A percentile compares a stretch with the other conserved stretches of the same genome.
These are phyloP conservation scores for Boletus hoseneyae DNA, from an alignment of 1,284 basidiomycete species.

Conservation along the genomic window DNA sequence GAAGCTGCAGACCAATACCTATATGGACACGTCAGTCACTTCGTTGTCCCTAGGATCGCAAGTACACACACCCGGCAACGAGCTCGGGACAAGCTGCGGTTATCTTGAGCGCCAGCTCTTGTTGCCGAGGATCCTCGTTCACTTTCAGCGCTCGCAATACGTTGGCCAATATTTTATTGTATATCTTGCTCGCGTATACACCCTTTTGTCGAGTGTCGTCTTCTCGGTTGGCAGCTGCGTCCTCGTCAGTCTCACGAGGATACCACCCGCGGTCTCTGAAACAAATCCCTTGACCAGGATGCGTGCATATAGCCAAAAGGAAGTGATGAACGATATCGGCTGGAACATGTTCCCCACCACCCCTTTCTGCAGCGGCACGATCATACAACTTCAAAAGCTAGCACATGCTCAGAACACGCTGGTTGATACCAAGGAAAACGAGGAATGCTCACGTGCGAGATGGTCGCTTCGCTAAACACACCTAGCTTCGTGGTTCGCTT, in stretches of 20 bases:
- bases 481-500: constrained; percentile 65
- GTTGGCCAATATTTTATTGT: constrained; percentile 85
- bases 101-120: constrained; percentile 80
- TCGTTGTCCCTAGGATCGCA: neutral
- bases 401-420: neutral
- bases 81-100: constrained; percentile 83
- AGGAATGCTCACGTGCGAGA: constrained; percentile 51
- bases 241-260: constrained; percentile 52
- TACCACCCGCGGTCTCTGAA: constrained; percentile 94
- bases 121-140: constrained; percentile 83
- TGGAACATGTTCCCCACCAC: constrained; percentile 53
- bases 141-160: constrained; percentile 73
- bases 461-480: constrained; percentile 60
- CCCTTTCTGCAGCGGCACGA: constrained; percentile 48
- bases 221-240: constrained; percentile 20
- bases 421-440: neutral
- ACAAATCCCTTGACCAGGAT: constrained; percentile 82
- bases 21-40: constrained; percentile 3
- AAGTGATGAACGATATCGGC: constrained; percentile 88
- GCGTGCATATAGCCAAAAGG: constrained; percentile 81
- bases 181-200: constrained; percentile 48
- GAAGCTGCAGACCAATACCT: constrained; percentile 78
- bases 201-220: constrained; percentile 28
- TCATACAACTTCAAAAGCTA: constrained; percentile 72
- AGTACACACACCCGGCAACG: constrained; percentile 60